Evolutionary conservation across 176 grass and related monocot species (phyloP), one percentile per base, ranked within the genome.

Genomic region (Musa itinerans): DNA sequence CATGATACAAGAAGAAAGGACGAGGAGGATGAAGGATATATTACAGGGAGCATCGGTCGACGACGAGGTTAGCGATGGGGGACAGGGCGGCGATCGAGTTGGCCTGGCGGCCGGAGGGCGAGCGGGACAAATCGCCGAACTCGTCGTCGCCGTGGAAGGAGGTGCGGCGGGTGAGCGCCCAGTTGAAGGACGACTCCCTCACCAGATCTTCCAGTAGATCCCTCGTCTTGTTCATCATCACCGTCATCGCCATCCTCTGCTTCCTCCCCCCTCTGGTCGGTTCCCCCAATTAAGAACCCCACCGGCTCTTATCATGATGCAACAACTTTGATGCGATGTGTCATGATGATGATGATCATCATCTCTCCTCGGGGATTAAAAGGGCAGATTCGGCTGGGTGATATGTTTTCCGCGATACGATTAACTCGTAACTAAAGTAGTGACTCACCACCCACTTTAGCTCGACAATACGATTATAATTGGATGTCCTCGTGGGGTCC

Each of bases 191-290:
- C 20, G 87, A 88, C 8, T 97, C 93, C 80, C 85, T 89, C 48
- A 92, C 90, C 2, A 97, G 15, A 50, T 88, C 93, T 78, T 96
- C 86, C 74, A 90, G 79, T 71, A 92, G 76, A 87, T 97, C 87
- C 67, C 90, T 89, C 10, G 90, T 92, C 75, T 91, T 83, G 74
- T 71, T 97, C 87, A 96, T 92, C 87, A 96, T 90, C 75, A 90
- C 77, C 85, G 85, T 92, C 63, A 70, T 70, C 16, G 68, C 15
- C 68, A 70, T 70, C 68, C 2, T 14, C 68, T 51, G 3, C 43
- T 69, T 83, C 72, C 11, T 50, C 52, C 53, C 1, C 1, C 5
- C 50, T 26, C 20, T 43, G 34, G 34, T 43, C 34, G 34, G 34
- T 43, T 43, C 34, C 34, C 34, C 34, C 34, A 43, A 43, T 43